These are phyloP conservation scores for Dendrostoma leiphaemia DNA, from an alignment of 2,329 filamentous ascomycete genomes.

Conservation along the genomic window DNA sequence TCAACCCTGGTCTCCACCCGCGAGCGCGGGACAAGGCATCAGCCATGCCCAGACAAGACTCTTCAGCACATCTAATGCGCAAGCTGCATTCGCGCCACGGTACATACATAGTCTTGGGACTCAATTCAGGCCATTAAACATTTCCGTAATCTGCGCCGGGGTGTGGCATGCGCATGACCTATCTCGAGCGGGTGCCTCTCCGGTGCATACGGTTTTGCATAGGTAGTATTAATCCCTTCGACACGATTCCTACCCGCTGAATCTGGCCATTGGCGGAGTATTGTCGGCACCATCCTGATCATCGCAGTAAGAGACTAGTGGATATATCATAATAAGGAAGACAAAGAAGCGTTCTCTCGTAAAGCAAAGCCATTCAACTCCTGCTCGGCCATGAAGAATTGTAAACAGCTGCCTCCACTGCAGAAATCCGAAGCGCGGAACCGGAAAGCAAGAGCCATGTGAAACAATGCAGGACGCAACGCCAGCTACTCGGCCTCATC, in stretches of 20 bases:
- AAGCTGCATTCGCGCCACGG: background rate
- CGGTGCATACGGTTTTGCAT: no score
- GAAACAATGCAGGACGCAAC: background rate
- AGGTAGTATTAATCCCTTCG: no score
- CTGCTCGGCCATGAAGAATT: background rate
- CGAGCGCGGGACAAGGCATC: background rate
- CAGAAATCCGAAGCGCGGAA: background rate
- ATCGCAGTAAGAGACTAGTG: background rate
- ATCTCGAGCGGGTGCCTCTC: no score
- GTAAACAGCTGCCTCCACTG: background rate
- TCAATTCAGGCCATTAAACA: no score
- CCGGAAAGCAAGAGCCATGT: background rate
- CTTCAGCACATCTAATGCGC: background rate
- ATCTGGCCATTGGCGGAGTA: background rate
- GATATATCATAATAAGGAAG: background rate
- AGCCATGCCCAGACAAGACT: background rate
- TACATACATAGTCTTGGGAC: background rate
- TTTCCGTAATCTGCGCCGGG: no score
- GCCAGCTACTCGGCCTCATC: background rate
- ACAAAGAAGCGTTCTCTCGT: conserved; percentile 3
- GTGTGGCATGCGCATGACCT: no score
- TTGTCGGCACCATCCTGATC: background rate
- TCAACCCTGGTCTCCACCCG: background rate
- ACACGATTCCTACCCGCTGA: conserved; percentile 5
- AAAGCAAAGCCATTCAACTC: conserved; percentile 1